Evolutionary conservation across 257 asterid genomes (phyloP), one percentile per base, ranked within the genome.

Genomic region (Henckelia pumila): DNA sequence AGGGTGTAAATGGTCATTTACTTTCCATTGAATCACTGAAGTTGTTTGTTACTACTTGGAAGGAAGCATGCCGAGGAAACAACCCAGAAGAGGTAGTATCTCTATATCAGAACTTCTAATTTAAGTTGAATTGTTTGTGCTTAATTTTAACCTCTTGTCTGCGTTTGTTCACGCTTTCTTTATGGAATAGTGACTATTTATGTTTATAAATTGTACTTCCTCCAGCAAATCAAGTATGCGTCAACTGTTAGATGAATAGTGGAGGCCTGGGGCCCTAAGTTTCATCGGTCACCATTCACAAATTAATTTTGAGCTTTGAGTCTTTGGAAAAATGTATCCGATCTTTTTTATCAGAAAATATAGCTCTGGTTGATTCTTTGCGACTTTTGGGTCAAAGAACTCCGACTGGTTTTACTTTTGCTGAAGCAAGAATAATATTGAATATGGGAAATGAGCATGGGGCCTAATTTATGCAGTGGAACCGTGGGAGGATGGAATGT

Each of bases 1-100:
- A 55, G 62, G 67, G 61, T 70, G 68, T 67, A 60, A 75, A 64
- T 72, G 79, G 57, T 59, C 57, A 60, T 77, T 66, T 80, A 37
- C 63, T 74, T 80, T 63, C 83, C 49, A 71, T 63, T 60, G 95
- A 86, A 71, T 83, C 92, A 16, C 64, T 88, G 59, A 78, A 40
- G 81, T 77, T 73, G 71, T 93, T 93, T 63, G 28, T 85, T 58
- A 62, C 88, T 71, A 88, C 95, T 56, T 93, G 97, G 97, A 85
- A 81, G 79, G 97, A 84, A 69, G 86, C 89, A 58, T 93, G 99
- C 80, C 80, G 63, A 13, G 73, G 60, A 63, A 73, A 80, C 73
- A 68, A 32, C 47, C 78, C 76, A 53, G 84, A 84, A 60, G 92
- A 88, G 99, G 99, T 93, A 84, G 29, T 65, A 59, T 62, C 63